Evolutionary conservation across 306 rosid genomes (phyloP).

Genomic region (Sicyos baderoa): DNA sequence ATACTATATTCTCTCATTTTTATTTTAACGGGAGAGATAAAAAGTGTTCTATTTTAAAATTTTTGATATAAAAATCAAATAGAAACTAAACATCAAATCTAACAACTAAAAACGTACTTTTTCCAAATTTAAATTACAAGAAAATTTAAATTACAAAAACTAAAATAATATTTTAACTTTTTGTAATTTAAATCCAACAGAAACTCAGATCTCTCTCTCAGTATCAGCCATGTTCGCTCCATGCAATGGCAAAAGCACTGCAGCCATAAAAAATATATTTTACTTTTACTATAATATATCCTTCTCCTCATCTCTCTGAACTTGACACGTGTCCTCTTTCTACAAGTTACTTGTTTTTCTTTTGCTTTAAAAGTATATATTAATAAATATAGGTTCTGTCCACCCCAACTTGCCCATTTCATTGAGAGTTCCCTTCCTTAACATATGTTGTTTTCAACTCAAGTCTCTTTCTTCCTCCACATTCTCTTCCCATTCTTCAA

Average conservation of each 20-base stretch:
- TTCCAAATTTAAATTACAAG: no score
- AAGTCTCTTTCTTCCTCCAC: constrained; percentile 6
- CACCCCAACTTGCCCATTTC: constrained; percentile 5
- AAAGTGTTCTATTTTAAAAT: no score
- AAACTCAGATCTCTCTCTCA: constrained; percentile 11
- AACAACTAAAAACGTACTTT: no score
- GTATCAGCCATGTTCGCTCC: constrained; percentile 10
- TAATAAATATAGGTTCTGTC: constrained; percentile 5
- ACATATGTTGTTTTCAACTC: background rate
- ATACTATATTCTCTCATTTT: no score
- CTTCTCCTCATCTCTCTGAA: background rate
- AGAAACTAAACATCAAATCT: no score
- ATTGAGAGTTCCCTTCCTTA: background rate
- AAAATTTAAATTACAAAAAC: no score
- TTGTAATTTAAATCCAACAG: background rate
- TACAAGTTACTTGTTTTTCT: background rate
- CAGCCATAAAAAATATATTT: background rate
- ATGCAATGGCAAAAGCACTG: constrained; percentile 3
- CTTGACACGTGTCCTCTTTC: constrained; percentile 14
- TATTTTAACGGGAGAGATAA: no score
- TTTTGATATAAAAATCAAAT: no score
- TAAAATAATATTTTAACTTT: no score
- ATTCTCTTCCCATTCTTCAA: background rate
- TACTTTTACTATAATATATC: constrained; percentile 15
- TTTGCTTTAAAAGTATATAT: background rate